Evolutionary conservation across 495 filamentous ascomycete species (phyloP), one percentile per base, ranked within the genome.

Genomic region (Cercophora sp.): DNA sequence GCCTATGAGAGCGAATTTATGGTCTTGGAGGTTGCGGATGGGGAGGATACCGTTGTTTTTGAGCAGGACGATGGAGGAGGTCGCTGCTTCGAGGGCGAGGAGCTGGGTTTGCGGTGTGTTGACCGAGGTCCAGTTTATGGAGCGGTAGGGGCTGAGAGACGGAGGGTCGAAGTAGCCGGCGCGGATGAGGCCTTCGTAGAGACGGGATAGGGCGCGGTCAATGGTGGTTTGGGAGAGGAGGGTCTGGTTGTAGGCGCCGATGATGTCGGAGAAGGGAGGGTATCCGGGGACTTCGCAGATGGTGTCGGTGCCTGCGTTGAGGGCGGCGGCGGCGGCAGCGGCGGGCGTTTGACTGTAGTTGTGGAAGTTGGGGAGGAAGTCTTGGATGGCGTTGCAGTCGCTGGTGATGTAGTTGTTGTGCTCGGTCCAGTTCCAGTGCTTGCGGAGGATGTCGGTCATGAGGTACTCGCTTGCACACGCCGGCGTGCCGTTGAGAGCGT

Each of bases 341-440:
- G 65, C 67, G 1, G 59, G 51, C 0, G 63, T 71, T 18, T 56
- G 46, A 8, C 53, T 59, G 47, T 68, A 75, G 37, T 72, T 65
- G 37, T 75, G 72, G 35, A 59, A 54, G 34, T 44, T 39, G 22
- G 60, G 53, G 32, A 68, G 40, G 27, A 60, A 51, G 27, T 63
- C 54, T 26, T 41, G 56, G 43, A 74, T 62, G 13, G 72, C 70
- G 20, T 72, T 68, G 51, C 72, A 77, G 48, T 77, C 72, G 31
- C 63, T 70, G 1, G 67, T 68, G 41, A 77, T 59, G 39, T 69
- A 77, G 34, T 71, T 62, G 46, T 64, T 65, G 23, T 70, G 59
- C 18, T 67, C 62, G 29, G 61, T 66, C 66, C 65, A 74, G 43
- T 63, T 64, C 71, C 72, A 77, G 59, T 72, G 69, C 20, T 72